Conservation (phyloP, 345 rosid species). For the Ricinus communis region DNA sequence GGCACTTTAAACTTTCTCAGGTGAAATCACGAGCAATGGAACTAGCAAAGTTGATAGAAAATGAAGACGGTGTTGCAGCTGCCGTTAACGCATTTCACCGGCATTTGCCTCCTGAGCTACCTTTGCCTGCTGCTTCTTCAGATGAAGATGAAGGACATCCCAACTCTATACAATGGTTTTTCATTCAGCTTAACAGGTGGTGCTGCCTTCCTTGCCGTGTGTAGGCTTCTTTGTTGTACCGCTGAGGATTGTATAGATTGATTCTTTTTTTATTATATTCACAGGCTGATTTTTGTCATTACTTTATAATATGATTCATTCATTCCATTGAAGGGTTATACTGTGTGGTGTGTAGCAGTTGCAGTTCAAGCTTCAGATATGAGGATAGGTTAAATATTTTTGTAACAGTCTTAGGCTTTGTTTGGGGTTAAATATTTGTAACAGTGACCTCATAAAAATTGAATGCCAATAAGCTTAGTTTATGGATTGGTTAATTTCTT, state of each 20-base stretch:
- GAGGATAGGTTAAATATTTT: slow-evolving; percentile 3
- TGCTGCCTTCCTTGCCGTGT: slow-evolving; percentile 62
- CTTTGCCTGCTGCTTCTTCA: slow-evolving; percentile 40
- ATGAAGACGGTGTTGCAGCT: slow-evolving; percentile 89
- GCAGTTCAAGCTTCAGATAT: neutral
- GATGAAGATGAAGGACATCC: slow-evolving; percentile 51
- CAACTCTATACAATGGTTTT: slow-evolving; percentile 61
- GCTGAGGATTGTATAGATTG: slow-evolving; percentile 21
- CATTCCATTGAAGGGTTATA: slow-evolving; percentile 36
- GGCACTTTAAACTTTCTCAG: slow-evolving; percentile 34
- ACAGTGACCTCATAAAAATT: neutral
- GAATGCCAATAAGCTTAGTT: neutral
- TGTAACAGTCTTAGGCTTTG: too few species aligned
- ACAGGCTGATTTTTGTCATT: slow-evolving; percentile 1
- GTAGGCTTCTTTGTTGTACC: slow-evolving; percentile 22
- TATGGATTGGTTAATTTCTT: too few species aligned
- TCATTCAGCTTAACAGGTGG: slow-evolving; percentile 57
- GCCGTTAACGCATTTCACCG: slow-evolving; percentile 90
- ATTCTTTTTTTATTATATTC: neutral
- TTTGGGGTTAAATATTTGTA: too few species aligned
- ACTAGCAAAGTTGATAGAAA: slow-evolving; percentile 71
- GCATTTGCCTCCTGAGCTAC: slow-evolving; percentile 74
- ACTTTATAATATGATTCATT: slow-evolving; percentile 31
- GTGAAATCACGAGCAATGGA: slow-evolving; percentile 72
- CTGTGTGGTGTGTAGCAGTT: neutral